Conservation (phyloP, 805 yeast species). For the Ogataea kodamae region DNA sequence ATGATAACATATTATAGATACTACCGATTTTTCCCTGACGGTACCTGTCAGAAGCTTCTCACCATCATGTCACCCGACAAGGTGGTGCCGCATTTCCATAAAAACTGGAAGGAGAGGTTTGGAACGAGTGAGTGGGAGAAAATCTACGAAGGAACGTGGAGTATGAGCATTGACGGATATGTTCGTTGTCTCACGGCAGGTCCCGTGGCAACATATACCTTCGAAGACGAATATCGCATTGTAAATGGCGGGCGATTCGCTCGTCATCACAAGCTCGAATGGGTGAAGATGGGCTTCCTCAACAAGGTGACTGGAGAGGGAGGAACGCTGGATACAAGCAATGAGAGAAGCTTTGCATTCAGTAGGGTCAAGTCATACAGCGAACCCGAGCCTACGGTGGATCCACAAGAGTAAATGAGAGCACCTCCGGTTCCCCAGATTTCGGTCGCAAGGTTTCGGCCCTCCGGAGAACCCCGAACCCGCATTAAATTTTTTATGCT, state of each 20-base stretch:
- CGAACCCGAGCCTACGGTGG: slow-evolving; percentile 1
- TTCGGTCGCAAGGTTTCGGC: slow-evolving; percentile 11
- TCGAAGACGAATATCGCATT: slow-evolving; percentile 61
- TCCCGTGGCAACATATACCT: slow-evolving; percentile 55
- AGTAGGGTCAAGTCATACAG: slow-evolving; percentile 45
- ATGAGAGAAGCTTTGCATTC: slow-evolving; percentile 79
- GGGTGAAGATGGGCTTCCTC: slow-evolving; percentile 62
- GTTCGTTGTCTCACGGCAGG: slow-evolving; percentile 55
- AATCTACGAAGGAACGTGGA: slow-evolving; percentile 55
- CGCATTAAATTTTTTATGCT: slow-evolving; percentile 3
- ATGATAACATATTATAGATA: slow-evolving; percentile 88
- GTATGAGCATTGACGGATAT: slow-evolving; percentile 48
- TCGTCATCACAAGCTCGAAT: slow-evolving; percentile 65
- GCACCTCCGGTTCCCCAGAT: slow-evolving; percentile 11
- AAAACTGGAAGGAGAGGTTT: slow-evolving; percentile 27
- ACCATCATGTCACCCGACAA: slow-evolving; percentile 67
- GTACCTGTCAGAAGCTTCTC: slow-evolving; percentile 65
- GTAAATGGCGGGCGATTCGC: slow-evolving; percentile 53
- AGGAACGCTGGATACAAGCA: slow-evolving; percentile 47
- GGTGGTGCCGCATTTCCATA: slow-evolving; percentile 55
- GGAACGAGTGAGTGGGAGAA: slow-evolving; percentile 30
- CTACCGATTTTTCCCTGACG: slow-evolving; percentile 74
- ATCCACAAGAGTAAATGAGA: neutral
- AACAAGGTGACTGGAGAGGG: slow-evolving; percentile 16
- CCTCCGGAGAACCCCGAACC: slow-evolving; percentile 12